Conservation (phyloP, 306 rosid genomes). For the Senna siamea region DNA sequence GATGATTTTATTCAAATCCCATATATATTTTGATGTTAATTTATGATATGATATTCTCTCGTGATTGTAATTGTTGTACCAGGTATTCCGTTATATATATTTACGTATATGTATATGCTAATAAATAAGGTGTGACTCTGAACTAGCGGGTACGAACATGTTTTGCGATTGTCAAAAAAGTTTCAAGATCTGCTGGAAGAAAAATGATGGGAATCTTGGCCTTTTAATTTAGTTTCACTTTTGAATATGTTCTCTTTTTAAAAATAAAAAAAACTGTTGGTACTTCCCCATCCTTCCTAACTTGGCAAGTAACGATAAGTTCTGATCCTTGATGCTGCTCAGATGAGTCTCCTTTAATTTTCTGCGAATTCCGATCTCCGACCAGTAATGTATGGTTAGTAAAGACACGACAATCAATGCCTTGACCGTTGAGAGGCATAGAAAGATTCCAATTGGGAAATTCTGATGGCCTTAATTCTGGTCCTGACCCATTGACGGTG, state of each 20-base stretch:
- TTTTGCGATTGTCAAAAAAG: no score
- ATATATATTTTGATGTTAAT: slow-evolving; percentile 46
- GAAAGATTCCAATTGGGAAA: background rate
- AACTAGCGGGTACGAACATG: slow-evolving; percentile 29
- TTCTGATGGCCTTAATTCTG: slow-evolving; percentile 18
- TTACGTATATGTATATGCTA: slow-evolving; percentile 19
- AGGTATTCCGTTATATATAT: slow-evolving; percentile 3
- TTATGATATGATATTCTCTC: slow-evolving; percentile 1
- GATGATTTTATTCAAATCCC: slow-evolving; percentile 68
- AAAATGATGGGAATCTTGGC: slow-evolving; percentile 40
- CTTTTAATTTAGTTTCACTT: slow-evolving; percentile 17
- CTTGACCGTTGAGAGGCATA: slow-evolving; percentile 9
- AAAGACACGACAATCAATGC: slow-evolving; percentile 20
- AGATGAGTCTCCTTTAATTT: background rate
- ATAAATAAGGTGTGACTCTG: slow-evolving; percentile 31
- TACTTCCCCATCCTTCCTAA: no score
- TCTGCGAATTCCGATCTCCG: slow-evolving; percentile 27
- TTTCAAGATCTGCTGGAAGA: slow-evolving; percentile 31
- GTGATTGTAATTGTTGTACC: slow-evolving; percentile 23
- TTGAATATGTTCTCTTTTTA: slow-evolving; percentile 18
- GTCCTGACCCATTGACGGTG: slow-evolving; percentile 27
- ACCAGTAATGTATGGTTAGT: slow-evolving; percentile 23
- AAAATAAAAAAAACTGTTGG: no score
- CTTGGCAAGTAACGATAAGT: no score
- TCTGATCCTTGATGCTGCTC: no score